phyloP scores from a whole-genome alignment of 352 stramenopile genomes.

The Elongisporangium anandrum region DNA sequence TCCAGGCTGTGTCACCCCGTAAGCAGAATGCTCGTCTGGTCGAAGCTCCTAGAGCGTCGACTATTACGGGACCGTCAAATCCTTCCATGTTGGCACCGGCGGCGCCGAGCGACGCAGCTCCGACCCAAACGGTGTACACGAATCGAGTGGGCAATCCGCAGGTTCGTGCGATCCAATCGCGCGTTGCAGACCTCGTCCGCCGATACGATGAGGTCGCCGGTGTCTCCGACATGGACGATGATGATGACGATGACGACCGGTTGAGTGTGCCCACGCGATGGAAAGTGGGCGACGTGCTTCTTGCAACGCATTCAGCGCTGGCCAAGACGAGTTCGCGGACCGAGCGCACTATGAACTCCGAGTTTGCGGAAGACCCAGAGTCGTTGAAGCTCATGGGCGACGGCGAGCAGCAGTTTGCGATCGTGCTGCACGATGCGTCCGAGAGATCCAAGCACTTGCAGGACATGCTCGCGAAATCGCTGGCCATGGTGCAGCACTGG shows the following conservation, averaged over 20 bases:
- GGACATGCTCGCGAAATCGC: slow-evolving; percentile 23
- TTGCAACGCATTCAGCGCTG: slow-evolving; percentile 58
- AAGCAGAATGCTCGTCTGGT: background rate
- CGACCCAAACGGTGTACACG: background rate
- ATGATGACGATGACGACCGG: slow-evolving; percentile 11
- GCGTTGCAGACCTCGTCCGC: slow-evolving; percentile 64
- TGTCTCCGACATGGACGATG: slow-evolving; percentile 14
- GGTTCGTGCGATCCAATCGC: slow-evolving; percentile 61
- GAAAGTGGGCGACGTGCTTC: slow-evolving; percentile 57
- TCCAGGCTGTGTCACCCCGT: background rate
- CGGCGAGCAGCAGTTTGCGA: slow-evolving; percentile 26
- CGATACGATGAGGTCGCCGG: slow-evolving; percentile 43
- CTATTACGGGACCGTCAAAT: slow-evolving; percentile 1
- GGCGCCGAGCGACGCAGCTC: background rate
- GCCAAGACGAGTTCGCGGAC: slow-evolving; percentile 50
- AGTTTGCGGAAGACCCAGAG: slow-evolving; percentile 53
- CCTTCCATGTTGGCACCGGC: slow-evolving; percentile 10
- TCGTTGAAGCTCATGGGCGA: slow-evolving; percentile 31
- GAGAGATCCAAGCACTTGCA: slow-evolving; percentile 33
- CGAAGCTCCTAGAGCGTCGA: slow-evolving; percentile 1
- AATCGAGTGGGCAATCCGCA: slow-evolving; percentile 27
- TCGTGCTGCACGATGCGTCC: slow-evolving; percentile 25
- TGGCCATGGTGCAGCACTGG: slow-evolving; percentile 45
- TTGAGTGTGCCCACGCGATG: slow-evolving; percentile 29
- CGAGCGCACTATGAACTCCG: slow-evolving; percentile 42